These are phyloP conservation scores for Auxenochlorella protothecoides DNA, from an alignment of 139 green algal genomes.

Conservation along the genomic window DNA sequence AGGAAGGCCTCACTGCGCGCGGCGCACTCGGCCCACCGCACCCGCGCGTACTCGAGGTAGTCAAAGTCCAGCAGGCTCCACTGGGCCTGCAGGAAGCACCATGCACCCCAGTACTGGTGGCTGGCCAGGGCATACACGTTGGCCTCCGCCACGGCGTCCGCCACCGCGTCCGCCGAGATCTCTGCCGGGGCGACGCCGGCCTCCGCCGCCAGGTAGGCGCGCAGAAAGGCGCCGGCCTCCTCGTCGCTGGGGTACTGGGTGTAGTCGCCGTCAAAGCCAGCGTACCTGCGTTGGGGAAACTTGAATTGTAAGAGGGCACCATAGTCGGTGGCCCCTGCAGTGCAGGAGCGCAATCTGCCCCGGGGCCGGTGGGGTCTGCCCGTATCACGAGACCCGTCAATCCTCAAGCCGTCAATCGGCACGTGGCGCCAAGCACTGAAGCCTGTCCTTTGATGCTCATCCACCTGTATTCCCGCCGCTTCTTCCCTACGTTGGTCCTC, in stretches of 20 bases:
- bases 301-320: too few relatives aligned
- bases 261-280: slow-evolving; percentile 92
- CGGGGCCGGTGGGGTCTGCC: too few relatives aligned
- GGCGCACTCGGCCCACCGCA: slow-evolving; percentile 60
- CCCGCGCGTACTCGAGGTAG: slow-evolving; percentile 59
- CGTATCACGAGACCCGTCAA: too few relatives aligned
- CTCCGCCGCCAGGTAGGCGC: slow-evolving; percentile 45
- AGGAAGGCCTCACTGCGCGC: slow-evolving; percentile 48
- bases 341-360: too few relatives aligned
- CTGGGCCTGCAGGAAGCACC: slow-evolving; percentile 65
- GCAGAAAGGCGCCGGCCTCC: slow-evolving; percentile 39
- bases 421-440: too few relatives aligned
- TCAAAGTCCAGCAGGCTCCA: slow-evolving; percentile 84
- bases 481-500: too few relatives aligned
- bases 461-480: too few relatives aligned
- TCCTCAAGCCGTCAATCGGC: too few relatives aligned
- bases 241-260: slow-evolving; percentile 31
- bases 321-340: too few relatives aligned
- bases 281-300: slow-evolving; percentile 40
- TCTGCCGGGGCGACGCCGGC: neutral
- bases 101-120: slow-evolving; percentile 92
- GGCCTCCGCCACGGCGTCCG: slow-evolving; percentile 45
- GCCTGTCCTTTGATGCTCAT: too few relatives aligned
- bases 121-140: slow-evolving; percentile 71
- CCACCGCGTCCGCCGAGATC: neutral